These are phyloP conservation scores for Verticillium klebahnii DNA, from an alignment of 2,329 filamentous ascomycete genomes.

Conservation along the genomic window DNA sequence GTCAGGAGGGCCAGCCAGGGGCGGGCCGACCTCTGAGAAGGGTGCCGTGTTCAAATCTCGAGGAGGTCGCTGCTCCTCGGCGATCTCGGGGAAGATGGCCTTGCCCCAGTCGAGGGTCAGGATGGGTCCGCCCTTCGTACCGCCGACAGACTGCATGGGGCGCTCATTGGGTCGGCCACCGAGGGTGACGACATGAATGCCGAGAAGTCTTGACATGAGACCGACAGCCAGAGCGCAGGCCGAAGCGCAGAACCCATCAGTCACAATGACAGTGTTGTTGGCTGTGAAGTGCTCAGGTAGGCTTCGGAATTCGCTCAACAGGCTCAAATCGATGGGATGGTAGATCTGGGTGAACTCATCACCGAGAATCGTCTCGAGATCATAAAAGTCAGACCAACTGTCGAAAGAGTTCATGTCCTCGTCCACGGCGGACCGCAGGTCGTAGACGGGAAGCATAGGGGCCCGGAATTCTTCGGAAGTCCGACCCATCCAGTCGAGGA, in stretches of 20 bases:
- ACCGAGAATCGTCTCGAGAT: constrained; percentile 24
- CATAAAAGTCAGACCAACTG: constrained; percentile 37
- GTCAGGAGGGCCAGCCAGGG: constrained; percentile 4
- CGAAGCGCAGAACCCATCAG: constrained; percentile 17
- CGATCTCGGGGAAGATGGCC: constrained; percentile 1
- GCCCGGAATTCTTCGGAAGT: background rate
- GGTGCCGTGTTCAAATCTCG: constrained; percentile 6
- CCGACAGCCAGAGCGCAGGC: constrained; percentile 15
- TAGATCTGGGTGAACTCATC: constrained; percentile 30
- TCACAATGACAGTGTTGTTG: constrained; percentile 17
- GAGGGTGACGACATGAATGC: constrained; percentile 51
- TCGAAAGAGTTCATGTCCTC: constrained; percentile 5
- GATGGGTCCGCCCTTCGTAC: constrained; percentile 52
- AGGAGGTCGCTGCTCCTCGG: background rate
- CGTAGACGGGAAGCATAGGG: constrained; percentile 4
- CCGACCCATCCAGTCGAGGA: constrained; percentile 8
- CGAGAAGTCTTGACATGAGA: constrained; percentile 45
- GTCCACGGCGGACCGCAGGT: constrained; percentile 13
- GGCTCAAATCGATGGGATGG: constrained; percentile 2
- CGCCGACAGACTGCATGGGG: constrained; percentile 60
- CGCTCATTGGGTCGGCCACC: constrained; percentile 52
- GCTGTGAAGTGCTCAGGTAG: constrained; percentile 24
- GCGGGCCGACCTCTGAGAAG: constrained; percentile 1
- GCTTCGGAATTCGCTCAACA: background rate
- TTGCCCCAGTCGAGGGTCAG: constrained; percentile 12